Evolutionary conservation across 441 rosid genomes (phyloP).

Genomic region (Corymbia calophylla): DNA sequence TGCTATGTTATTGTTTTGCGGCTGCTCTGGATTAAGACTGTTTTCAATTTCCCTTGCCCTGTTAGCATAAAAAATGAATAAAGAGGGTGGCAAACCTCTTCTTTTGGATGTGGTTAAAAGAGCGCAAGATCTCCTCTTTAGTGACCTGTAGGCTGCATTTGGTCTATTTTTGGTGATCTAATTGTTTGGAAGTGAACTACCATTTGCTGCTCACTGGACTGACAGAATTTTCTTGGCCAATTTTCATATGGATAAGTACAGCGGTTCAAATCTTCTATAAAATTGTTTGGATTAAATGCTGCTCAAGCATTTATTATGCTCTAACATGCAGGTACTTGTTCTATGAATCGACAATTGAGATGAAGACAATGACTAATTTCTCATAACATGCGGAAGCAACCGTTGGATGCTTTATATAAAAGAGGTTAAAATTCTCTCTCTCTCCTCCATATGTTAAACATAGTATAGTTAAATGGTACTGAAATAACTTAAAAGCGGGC

Average conservation of each 20-base stretch:
- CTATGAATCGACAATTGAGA: neutral
- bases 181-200: neutral
- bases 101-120: neutral
- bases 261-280: neutral
- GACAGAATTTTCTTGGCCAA: conserved; percentile 50
- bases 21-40: neutral
- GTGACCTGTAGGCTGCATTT: neutral
- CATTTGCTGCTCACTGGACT: conserved; percentile 37
- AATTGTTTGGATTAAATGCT: neutral
- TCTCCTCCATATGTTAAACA: neutral
- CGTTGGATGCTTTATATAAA: neutral
- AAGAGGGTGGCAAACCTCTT: conserved; percentile 8
- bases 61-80: neutral
- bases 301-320: neutral
- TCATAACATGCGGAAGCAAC: neutral
- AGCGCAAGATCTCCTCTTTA: neutral
- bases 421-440: neutral
- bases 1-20: neutral
- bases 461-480: neutral
- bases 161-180: neutral
- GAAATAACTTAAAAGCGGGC: neutral
- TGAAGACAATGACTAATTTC: neutral
- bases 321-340: neutral
- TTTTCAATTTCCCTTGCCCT: neutral
- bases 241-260: conserved; percentile 52